A percentile compares a stretch with the other conserved stretches of the same genome.
Evolutionary conservation across 73 alveolate genomes (phyloP).

Genomic region (Stentor roeselii): DNA sequence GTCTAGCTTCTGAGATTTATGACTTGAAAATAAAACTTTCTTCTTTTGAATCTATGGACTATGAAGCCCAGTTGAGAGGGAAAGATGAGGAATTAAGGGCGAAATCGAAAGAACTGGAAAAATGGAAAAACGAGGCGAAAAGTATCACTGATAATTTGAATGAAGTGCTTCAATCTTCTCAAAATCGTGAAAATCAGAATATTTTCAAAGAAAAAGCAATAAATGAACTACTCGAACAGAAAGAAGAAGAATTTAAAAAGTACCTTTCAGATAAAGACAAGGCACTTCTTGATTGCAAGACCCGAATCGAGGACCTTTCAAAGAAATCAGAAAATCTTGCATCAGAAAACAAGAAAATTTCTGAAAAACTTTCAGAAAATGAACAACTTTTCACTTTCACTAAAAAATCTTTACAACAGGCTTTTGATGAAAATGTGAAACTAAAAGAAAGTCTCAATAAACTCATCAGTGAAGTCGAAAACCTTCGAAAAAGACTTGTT

Average conservation of each 20-base stretch:
- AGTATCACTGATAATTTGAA: neutral
- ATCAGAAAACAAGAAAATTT: neutral
- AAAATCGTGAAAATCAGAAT: too few species aligned
- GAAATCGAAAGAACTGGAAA: neutral
- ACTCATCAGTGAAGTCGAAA: neutral
- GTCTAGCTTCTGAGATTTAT: neutral
- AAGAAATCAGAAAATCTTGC: neutral
- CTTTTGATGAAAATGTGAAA: neutral
- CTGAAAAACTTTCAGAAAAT: neutral
- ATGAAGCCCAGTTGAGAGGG: neutral
- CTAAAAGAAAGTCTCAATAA: neutral
- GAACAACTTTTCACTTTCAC: neutral
- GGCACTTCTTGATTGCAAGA: neutral
- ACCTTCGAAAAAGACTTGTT: neutral
- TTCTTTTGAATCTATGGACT: neutral
- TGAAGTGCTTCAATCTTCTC: neutral
- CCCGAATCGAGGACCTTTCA: neutral
- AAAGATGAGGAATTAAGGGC: neutral
- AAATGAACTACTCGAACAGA: neutral
- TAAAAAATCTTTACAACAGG: neutral
- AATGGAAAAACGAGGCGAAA: constrained; percentile 8
- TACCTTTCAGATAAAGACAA: neutral
- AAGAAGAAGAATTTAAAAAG: neutral
- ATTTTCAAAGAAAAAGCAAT: too few species aligned
- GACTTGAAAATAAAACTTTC: neutral